These are phyloP conservation scores for Nannochloropsis oceanica DNA, from an alignment of 108 stramenopile species.

Conservation along the genomic window DNA sequence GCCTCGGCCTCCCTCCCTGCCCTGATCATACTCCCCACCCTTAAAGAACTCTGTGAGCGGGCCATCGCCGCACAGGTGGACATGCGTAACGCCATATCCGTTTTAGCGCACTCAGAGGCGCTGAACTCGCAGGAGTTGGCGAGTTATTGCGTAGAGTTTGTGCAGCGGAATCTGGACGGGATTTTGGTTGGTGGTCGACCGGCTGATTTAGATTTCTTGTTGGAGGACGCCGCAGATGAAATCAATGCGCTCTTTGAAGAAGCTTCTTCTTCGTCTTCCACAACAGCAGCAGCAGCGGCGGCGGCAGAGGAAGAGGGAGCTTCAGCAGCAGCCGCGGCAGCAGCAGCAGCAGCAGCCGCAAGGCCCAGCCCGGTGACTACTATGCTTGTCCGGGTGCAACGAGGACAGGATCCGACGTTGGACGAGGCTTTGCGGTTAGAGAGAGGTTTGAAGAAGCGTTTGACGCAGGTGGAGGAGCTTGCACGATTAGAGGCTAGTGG, in stretches of 20 bases:
- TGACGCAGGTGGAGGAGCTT: conserved; percentile 6
- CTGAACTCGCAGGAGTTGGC: conserved; percentile 17
- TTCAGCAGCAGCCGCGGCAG: neutral
- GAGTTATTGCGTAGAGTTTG: conserved; percentile 18
- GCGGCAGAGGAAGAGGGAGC: neutral
- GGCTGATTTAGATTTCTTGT: conserved; percentile 2
- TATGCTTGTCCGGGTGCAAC: conserved; percentile 11
- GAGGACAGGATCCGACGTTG: conserved; percentile 4
- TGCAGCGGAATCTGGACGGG: conserved; percentile 18
- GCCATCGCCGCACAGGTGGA: conserved; percentile 23
- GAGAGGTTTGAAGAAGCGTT: conserved; percentile 12
- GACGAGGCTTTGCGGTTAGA: conserved; percentile 10
- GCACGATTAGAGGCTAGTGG: conserved; percentile 1
- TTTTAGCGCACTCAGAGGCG: conserved; percentile 21
- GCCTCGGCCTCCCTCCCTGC: neutral
- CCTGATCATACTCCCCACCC: neutral
- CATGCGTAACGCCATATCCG: conserved; percentile 9
- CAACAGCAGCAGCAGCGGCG: neutral
- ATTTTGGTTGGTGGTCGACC: conserved; percentile 18
- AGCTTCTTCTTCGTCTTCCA: neutral
- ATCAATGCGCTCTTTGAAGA: conserved; percentile 1
- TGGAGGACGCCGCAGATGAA: conserved; percentile 20
- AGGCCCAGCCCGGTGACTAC: neutral
- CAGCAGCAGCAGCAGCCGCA: neutral
- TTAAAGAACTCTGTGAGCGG: conserved; percentile 25